phyloP scores from a whole-genome alignment of 345 rosid genomes.

The Bruguiera sexangula region DNA sequence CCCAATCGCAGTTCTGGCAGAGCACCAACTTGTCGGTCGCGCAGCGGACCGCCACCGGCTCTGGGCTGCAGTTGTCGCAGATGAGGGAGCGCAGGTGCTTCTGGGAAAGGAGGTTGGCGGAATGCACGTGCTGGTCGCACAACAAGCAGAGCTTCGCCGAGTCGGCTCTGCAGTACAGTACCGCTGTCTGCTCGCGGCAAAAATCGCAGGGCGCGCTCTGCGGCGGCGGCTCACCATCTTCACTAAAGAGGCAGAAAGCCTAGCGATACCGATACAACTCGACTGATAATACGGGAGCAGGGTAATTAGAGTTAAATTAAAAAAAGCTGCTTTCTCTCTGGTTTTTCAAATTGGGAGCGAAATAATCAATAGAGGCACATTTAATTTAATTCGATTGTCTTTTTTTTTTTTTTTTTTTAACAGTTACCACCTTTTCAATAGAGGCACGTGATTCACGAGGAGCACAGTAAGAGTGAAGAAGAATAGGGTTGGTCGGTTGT shows the following conservation, averaged over 20 bases:
- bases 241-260: background rate
- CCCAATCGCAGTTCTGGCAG: constrained; percentile 72
- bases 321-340: no score
- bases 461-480: no score
- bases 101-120: constrained; percentile 68
- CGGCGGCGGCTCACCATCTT: constrained; percentile 38
- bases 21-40: constrained; percentile 54
- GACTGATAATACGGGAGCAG: no score
- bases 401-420: background rate
- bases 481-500: no score
- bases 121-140: constrained; percentile 91
- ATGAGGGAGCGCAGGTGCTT: constrained; percentile 91
- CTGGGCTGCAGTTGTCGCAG: constrained; percentile 66
- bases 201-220: constrained; percentile 61
- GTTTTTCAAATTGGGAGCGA: no score
- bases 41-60: constrained; percentile 63
- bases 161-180: constrained; percentile 79
- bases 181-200: constrained; percentile 65
- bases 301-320: no score
- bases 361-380: no score
- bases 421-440: background rate
- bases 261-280: background rate
- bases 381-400: no score
- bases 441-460: no score
- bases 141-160: constrained; percentile 79